A percentile compares a stretch with the other conserved stretches of the same genome.
Conservation (phyloP, 176 grass and related monocot species). For the Phoenix roebelenii region DNA sequence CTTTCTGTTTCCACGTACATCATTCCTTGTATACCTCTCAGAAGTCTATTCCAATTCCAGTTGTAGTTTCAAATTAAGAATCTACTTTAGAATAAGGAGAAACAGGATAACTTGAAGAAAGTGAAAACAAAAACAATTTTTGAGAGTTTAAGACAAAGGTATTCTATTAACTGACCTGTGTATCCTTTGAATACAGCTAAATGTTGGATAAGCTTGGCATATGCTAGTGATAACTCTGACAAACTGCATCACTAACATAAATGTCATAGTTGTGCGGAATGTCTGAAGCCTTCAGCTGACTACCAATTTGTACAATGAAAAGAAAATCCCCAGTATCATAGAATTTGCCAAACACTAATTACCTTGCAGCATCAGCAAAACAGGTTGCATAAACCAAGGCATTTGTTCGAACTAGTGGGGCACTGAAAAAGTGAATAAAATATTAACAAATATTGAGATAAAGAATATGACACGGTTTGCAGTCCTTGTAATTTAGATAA, state of each 20-base stretch:
- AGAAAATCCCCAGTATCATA: not conserved
- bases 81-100: no score
- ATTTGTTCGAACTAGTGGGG: constrained; percentile 78
- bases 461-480: no score
- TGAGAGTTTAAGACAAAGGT: no score
- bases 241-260: constrained; percentile 49
- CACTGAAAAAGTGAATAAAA: constrained; percentile 31
- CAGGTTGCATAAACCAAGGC: constrained; percentile 78
- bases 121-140: no score
- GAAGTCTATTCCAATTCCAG: no score
- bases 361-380: constrained; percentile 93
- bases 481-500: no score
- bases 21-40: no score
- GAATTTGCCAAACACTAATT: not conserved
- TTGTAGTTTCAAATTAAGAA: no score
- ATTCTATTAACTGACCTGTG: constrained; percentile 38
- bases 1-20: no score
- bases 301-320: constrained; percentile 1
- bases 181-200: constrained; percentile 75
- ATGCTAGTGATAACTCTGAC: constrained; percentile 60
- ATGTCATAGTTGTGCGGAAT: constrained; percentile 18
- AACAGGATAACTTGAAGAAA: no score
- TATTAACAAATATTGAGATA: no score
- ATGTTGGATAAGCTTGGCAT: constrained; percentile 86
- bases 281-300: constrained; percentile 12